Percentiles rank a stretch among this genome's conserved stretches.
These are phyloP conservation scores for Ophiostoma piceae DNA, from an alignment of 2,329 filamentous ascomycete species.

Conservation along the genomic window DNA sequence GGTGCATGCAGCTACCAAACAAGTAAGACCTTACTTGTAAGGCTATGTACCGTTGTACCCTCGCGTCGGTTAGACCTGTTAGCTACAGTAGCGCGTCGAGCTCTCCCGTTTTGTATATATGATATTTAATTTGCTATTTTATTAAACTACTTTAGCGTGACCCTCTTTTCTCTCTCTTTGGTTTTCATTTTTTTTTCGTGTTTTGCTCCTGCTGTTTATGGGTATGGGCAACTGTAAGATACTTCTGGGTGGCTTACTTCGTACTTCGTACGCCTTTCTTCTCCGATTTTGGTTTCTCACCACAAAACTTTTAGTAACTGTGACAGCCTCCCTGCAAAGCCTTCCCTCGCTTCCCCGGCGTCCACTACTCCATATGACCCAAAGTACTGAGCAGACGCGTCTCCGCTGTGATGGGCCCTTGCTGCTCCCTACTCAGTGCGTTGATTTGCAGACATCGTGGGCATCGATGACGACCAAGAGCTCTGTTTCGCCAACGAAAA, in stretches of 20 bases:
- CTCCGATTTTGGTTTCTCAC: neutral
- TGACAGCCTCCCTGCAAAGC: neutral
- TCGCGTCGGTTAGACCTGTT: conserved; percentile 8
- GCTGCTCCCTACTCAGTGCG: neutral
- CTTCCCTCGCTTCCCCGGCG: neutral
- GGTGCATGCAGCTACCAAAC: neutral
- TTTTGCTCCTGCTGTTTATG: neutral
- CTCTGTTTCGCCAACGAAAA: neutral
- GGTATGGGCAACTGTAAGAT: neutral
- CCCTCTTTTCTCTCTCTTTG: neutral
- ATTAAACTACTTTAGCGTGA: neutral
- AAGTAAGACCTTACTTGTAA: neutral
- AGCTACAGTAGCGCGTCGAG: conserved; percentile 6
- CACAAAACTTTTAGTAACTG: neutral
- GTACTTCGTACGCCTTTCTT: neutral
- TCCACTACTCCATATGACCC: neutral
- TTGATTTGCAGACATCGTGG: neutral
- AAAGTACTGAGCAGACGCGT: neutral
- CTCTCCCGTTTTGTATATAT: neutral
- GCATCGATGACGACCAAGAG: neutral
- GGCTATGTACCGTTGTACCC: conserved; percentile 10
- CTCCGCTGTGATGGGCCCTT: neutral
- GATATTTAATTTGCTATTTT: neutral
- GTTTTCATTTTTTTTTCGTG: neutral
- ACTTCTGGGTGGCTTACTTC: no score